Conservation (phyloP, 2,329 filamentous ascomycete genomes). For the Pseudogymnoascus sp. region DNA sequence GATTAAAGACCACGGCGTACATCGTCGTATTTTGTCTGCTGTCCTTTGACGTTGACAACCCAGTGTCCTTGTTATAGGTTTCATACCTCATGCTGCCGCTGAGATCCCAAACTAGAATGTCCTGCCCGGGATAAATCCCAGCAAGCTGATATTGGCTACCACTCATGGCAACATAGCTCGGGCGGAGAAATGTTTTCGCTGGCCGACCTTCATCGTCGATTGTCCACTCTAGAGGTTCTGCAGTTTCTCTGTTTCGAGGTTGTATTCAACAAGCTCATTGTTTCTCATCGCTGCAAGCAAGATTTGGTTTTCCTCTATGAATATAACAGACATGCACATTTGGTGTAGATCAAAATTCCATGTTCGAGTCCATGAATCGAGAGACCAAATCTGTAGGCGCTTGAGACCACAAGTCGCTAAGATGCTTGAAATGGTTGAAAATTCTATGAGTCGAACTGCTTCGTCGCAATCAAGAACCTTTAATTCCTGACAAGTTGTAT, state of each 20-base stretch:
- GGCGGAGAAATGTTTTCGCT: neutral
- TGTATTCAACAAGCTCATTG: neutral
- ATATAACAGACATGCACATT: neutral
- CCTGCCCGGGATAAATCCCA: neutral
- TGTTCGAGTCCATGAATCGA: neutral
- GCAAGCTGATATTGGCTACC: neutral
- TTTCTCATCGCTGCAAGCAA: neutral
- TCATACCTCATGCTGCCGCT: neutral
- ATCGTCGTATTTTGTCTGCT: neutral
- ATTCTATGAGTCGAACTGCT: neutral
- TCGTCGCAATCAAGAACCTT: slow-evolving; percentile 15
- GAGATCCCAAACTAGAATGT: neutral
- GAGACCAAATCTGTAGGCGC: neutral
- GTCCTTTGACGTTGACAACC: neutral
- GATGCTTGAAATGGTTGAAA: neutral
- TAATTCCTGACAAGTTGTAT: slow-evolving; percentile 21
- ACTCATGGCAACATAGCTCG: neutral
- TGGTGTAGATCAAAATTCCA: neutral
- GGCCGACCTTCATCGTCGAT: neutral
- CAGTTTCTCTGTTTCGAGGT: neutral
- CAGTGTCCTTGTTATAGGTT: neutral
- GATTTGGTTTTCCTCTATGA: neutral
- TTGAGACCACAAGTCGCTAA: neutral
- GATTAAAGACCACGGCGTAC: neutral
- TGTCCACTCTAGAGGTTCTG: neutral